Conservation (phyloP, 768 basidiomycete genomes). For the Fistulinella prunicolor region DNA sequence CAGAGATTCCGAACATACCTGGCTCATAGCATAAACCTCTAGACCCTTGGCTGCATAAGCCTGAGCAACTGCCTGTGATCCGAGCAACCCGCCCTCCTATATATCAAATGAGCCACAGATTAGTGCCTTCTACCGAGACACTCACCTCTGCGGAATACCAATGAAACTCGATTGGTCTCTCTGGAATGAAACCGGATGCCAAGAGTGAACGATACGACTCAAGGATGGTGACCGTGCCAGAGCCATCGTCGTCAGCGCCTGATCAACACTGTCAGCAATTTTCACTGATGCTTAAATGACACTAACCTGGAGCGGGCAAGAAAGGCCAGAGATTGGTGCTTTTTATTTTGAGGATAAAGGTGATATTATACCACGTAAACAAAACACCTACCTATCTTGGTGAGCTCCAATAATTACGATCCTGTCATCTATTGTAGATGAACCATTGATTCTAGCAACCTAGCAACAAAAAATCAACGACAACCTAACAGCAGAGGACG, state of each 20-base stretch:
- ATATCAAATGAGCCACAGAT: conserved; percentile 1
- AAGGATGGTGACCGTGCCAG: conserved; percentile 44
- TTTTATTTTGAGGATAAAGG: not conserved
- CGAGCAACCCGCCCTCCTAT: conserved; percentile 78
- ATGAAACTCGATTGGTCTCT: conserved; percentile 45
- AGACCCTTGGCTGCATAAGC: conserved; percentile 50
- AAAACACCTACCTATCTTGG: conserved; percentile 62
- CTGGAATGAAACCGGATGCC: conserved; percentile 40
- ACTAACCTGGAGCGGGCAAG: conserved; percentile 68
- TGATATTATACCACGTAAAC: not conserved
- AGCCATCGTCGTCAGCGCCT: conserved; percentile 46
- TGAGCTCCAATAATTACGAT: conserved; percentile 76
- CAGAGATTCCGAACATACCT: conserved; percentile 16
- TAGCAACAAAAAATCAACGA: conserved; percentile 27
- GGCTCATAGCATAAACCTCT: conserved; percentile 31
- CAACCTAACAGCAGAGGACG: not conserved
- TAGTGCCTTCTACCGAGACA: not conserved
- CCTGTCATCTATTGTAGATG: conserved; percentile 55
- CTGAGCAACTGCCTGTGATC: conserved; percentile 85
- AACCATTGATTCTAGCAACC: conserved; percentile 77
- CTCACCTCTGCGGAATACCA: conserved; percentile 46
- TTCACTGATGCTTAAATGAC: not conserved
- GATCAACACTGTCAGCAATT: not conserved
- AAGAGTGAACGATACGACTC: conserved; percentile 44
- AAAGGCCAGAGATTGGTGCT: conserved; percentile 81